phyloP scores from a whole-genome alignment of 2,329 filamentous ascomycete species.

The Mollisia scopiformis region DNA sequence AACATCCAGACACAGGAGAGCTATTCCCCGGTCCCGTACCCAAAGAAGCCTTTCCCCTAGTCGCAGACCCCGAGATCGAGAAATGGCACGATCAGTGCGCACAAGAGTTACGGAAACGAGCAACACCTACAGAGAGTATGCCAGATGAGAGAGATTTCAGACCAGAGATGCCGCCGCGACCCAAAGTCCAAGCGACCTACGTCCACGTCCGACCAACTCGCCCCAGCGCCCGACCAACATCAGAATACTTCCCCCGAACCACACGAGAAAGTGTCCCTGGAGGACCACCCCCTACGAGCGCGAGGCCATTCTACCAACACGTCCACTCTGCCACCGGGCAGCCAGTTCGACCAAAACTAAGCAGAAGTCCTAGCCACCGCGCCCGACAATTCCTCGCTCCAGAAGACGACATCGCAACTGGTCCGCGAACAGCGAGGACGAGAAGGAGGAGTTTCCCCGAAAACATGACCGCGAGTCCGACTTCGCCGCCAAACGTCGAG shows the following conservation, averaged over 20 bases:
- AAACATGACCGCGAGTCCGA: conserved; percentile 23
- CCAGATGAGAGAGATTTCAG: not conserved
- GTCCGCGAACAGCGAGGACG: conserved; percentile 13
- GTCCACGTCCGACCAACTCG: conserved; percentile 29
- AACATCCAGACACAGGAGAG: conserved; percentile 73
- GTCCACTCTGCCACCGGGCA: conserved; percentile 12
- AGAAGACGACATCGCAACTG: conserved; percentile 38
- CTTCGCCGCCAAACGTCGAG: conserved; percentile 29
- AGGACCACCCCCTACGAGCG: not conserved
- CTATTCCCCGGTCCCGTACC: conserved; percentile 65
- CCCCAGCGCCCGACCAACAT: conserved; percentile 11
- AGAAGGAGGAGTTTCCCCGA: conserved; percentile 34
- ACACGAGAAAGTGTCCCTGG: not conserved
- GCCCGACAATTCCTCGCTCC: conserved; percentile 45
- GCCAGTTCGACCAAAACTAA: conserved; percentile 32
- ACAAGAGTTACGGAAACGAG: conserved; percentile 68
- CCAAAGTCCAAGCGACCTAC: conserved; percentile 32
- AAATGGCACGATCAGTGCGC: conserved; percentile 84
- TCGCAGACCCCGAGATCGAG: conserved; percentile 79
- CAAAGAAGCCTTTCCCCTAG: conserved; percentile 66
- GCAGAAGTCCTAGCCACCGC: conserved; percentile 37
- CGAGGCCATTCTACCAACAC: conserved; percentile 19
- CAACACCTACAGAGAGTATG: conserved; percentile 33
- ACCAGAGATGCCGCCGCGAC: conserved; percentile 32
- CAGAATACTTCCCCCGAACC: conserved; percentile 26